phyloP scores from a whole-genome alignment of 2,329 filamentous ascomycete genomes.

The Ophiostoma angusticollis region DNA sequence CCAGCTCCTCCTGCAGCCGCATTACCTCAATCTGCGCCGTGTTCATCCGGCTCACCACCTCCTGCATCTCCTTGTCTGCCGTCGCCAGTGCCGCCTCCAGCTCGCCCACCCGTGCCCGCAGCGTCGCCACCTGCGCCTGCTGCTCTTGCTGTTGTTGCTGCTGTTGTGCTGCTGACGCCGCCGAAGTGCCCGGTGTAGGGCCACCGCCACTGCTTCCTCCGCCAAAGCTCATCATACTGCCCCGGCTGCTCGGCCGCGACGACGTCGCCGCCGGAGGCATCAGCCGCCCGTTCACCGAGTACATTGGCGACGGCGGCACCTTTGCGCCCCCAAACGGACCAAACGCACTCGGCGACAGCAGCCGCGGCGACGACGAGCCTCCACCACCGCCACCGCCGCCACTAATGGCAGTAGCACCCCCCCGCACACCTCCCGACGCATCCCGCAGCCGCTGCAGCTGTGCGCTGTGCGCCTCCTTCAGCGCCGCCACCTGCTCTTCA shows the following conservation, averaged over 20 bases:
- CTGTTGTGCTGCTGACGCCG: not conserved
- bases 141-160: conserved; percentile 45
- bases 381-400: conserved; percentile 22
- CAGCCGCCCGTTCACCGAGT: conserved; percentile 27
- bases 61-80: conserved; percentile 70
- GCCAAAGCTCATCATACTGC: conserved; percentile 25
- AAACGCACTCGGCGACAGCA: conserved; percentile 25
- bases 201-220: conserved; percentile 25
- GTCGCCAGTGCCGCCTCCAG: conserved; percentile 69
- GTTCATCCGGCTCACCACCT: conserved; percentile 73
- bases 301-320: conserved; percentile 49
- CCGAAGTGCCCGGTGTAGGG: not conserved
- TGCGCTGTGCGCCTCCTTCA: conserved; percentile 64
- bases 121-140: conserved; percentile 57
- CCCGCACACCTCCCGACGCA: conserved; percentile 16
- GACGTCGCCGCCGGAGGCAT: conserved; percentile 7
- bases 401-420: conserved; percentile 65
- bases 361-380: conserved; percentile 25
- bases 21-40: conserved; percentile 71
- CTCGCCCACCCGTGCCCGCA: conserved; percentile 69
- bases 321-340: conserved; percentile 20
- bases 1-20: conserved; percentile 60
- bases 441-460: conserved; percentile 65
- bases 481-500: conserved; percentile 66
- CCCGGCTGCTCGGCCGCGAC: conserved; percentile 20